Conservation (phyloP, 805 yeast species). For the Scheffersomyces lignosus region DNA sequence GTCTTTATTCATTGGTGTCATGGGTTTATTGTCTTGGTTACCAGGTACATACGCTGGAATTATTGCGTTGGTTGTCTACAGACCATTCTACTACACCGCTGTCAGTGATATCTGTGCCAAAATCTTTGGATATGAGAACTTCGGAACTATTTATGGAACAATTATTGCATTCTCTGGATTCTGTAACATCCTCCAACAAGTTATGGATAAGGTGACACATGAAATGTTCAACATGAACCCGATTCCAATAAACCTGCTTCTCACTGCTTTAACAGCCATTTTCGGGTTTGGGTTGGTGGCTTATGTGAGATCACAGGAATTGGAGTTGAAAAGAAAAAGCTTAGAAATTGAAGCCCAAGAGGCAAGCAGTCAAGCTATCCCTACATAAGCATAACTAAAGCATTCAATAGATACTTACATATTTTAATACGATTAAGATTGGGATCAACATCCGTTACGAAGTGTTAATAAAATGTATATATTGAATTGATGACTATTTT, state of each 20-base stretch:
- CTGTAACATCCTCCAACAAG: slow-evolving; percentile 72
- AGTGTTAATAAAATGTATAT: no score
- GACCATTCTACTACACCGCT: slow-evolving; percentile 92
- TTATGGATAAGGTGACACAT: slow-evolving; percentile 72
- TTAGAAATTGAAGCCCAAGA: slow-evolving; percentile 65
- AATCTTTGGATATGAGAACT: slow-evolving; percentile 88
- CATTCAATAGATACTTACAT: no score
- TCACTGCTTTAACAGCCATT: slow-evolving; percentile 55
- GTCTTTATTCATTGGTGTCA: slow-evolving; percentile 65
- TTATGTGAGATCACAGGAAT: slow-evolving; percentile 44
- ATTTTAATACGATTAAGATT: no score
- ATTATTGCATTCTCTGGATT: slow-evolving; percentile 80
- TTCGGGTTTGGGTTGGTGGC: slow-evolving; percentile 47
- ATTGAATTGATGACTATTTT: no score
- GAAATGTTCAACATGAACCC: slow-evolving; percentile 71
- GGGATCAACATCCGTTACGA: no score
- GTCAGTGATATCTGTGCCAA: slow-evolving; percentile 90
- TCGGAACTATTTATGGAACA: slow-evolving; percentile 89
- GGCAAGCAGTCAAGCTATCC: slow-evolving; percentile 50
- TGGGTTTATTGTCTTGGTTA: slow-evolving; percentile 61
- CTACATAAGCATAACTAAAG: slow-evolving; percentile 32
- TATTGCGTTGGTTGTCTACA: slow-evolving; percentile 67
- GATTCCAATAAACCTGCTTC: slow-evolving; percentile 63
- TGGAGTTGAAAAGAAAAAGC: slow-evolving; percentile 45
- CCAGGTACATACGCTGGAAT: slow-evolving; percentile 70